Conservation (phyloP, 352 stramenopile genomes). For the Phytophthora aleatoria region DNA sequence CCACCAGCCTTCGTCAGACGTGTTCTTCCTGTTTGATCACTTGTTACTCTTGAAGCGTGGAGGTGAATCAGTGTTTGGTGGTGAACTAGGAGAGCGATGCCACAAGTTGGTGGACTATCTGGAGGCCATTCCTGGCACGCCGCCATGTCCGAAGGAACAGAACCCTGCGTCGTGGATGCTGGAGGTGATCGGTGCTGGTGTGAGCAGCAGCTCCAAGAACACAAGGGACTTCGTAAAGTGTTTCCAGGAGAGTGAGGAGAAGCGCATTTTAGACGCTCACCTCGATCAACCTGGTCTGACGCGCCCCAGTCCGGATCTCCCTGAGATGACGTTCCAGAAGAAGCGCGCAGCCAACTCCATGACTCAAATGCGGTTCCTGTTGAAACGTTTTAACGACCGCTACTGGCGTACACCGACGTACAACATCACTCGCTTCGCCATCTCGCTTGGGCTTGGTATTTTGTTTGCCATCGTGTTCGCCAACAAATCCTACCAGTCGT, state of each 20-base stretch:
- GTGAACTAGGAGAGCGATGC: slow-evolving; percentile 8
- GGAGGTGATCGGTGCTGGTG: slow-evolving; percentile 16
- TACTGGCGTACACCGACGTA: slow-evolving; percentile 21
- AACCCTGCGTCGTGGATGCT: slow-evolving; percentile 17
- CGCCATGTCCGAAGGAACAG: slow-evolving; percentile 8
- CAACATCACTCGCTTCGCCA: slow-evolving; percentile 17
- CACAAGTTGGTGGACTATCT: slow-evolving; percentile 8
- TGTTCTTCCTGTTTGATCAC: slow-evolving; percentile 11
- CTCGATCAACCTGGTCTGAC: slow-evolving; percentile 10
- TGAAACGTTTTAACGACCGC: slow-evolving; percentile 16
- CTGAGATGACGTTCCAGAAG: slow-evolving; percentile 14
- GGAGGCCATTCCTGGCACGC: slow-evolving; percentile 8
- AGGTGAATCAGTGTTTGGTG: slow-evolving; percentile 8
- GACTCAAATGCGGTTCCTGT: slow-evolving; percentile 17
- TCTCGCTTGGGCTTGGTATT: slow-evolving; percentile 13
- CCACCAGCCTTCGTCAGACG: slow-evolving; percentile 8
- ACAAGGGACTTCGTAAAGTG: slow-evolving; percentile 19
- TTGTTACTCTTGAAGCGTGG: slow-evolving; percentile 9
- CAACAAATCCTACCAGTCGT: slow-evolving; percentile 15
- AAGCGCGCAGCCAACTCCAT: slow-evolving; percentile 13
- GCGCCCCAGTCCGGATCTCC: slow-evolving; percentile 1
- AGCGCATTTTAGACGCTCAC: slow-evolving; percentile 3
- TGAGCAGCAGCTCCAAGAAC: neutral
- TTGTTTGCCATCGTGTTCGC: slow-evolving; percentile 15
- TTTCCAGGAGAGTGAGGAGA: slow-evolving; percentile 17